Evolutionary conservation across 805 yeast species (phyloP).

Genomic region (Kuraishia piskuri): DNA sequence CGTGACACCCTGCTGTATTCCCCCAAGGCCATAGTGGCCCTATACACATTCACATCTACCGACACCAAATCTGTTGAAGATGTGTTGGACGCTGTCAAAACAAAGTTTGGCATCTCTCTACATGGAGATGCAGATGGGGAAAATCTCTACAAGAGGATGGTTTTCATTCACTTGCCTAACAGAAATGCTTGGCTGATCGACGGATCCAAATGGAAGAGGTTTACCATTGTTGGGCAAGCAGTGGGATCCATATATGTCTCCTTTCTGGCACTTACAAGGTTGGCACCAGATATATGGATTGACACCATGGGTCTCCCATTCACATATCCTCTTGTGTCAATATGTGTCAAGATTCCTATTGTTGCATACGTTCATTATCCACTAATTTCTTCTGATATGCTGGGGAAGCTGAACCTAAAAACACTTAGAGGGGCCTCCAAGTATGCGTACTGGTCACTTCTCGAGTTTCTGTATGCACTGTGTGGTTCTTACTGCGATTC

Average conservation of each 20-base stretch:
- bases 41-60: slow-evolving; percentile 40
- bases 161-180: slow-evolving; percentile 21
- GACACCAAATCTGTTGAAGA: slow-evolving; percentile 14
- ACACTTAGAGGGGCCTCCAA: slow-evolving; percentile 25
- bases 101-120: slow-evolving; percentile 19
- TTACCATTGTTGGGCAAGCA: slow-evolving; percentile 84
- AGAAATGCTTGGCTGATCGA: slow-evolving; percentile 49
- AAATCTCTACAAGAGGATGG: slow-evolving; percentile 18
- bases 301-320: slow-evolving; percentile 96
- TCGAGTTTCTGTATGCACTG: slow-evolving; percentile 55
- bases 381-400: slow-evolving; percentile 82
- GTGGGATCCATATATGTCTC: slow-evolving; percentile 66
- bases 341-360: slow-evolving; percentile 61
- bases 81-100: slow-evolving; percentile 14
- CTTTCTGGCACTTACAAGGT: slow-evolving; percentile 56
- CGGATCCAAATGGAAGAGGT: slow-evolving; percentile 62
- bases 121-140: slow-evolving; percentile 5
- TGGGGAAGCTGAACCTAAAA: slow-evolving; percentile 40
- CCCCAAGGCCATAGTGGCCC: slow-evolving; percentile 44
- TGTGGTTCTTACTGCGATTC: slow-evolving; percentile 61
- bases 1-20: slow-evolving; percentile 49
- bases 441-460: slow-evolving; percentile 60
- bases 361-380: slow-evolving; percentile 94
- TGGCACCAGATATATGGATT: slow-evolving; percentile 83
- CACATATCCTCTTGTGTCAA: slow-evolving; percentile 56